Base-by-base conservation (phyloP, 1,139 yeast genomes). In the Yamadazyma conglobata region DNA sequence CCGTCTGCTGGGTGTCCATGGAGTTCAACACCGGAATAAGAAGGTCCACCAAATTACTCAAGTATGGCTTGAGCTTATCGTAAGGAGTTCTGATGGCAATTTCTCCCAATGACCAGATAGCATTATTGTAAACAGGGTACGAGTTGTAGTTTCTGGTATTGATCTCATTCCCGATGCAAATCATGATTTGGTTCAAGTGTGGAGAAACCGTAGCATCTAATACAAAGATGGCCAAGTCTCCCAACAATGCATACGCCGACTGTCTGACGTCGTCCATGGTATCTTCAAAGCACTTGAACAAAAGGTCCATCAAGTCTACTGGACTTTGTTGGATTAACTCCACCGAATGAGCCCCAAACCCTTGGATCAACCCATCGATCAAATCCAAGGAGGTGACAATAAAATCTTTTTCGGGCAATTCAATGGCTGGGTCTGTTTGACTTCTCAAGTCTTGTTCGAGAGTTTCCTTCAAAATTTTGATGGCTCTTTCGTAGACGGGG, bases 71-170 rank as follows among this genome's bases (percentile, higher is more conserved):
- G 38, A 86, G 50, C 26, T 73, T 74, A 4, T 59, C 65, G 13
- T 60, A 54, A 3, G 70, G 45, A 17, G 80, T 52, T 41, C 86
- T 73, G 48, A 88, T 65, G 2, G 85, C 67, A 22, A 93, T 76
- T 55, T 91, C 95, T 20, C 98, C 98, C 12, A 85, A 61, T 2
- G 95, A 75, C 98, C 98, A 91, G 30, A 87, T 79, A 1, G 97
- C 95, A 56, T 91, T 91, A 53, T 88, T 86, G 55, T 81, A 73
- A 29, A 85, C 81, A 12, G 91, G 74, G 56, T 69, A 60, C 41
- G 86, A 60, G 34, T 60, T 60, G 47, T 59, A 63, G 27, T 68
- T 58, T 37, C 79, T 54, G 46, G 65, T 70, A 34, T 73, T 63
- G 42, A 83, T 66, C 51, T 85, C 95, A 40, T 79, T 75, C 4